Conservation (phyloP, 306 rosid genomes). For the Cucumis cinereus region DNA sequence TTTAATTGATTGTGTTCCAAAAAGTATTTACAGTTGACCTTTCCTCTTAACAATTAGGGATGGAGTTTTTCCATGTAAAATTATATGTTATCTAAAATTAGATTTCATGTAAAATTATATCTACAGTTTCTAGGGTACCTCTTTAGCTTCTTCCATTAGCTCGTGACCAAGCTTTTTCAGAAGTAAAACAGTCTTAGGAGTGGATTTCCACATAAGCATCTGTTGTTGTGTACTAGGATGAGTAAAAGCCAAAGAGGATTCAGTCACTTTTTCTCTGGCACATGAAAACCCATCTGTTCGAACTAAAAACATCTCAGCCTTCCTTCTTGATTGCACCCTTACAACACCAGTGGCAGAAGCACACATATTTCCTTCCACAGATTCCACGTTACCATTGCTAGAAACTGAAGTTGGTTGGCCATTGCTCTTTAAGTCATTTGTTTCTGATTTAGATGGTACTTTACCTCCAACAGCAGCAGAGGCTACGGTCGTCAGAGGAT, state of each 20-base stretch:
- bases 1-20: neutral
- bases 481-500: conserved; percentile 10
- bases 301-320: conserved; percentile 95
- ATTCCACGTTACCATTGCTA: conserved; percentile 29
- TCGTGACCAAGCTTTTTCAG: conserved; percentile 81
- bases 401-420: conserved; percentile 27
- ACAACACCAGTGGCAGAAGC: conserved; percentile 96
- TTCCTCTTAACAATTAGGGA: neutral
- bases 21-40: neutral
- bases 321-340: conserved; percentile 92
- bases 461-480: conserved; percentile 18
- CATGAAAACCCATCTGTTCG: conserved; percentile 94
- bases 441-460: conserved; percentile 22
- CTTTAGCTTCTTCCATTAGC: conserved; percentile 97
- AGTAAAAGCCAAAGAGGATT: conserved; percentile 90
- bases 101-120: neutral
- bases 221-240: conserved; percentile 99
- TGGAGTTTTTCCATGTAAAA: neutral
- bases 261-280: conserved; percentile 84
- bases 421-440: conserved; percentile 19
- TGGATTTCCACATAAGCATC: conserved; percentile 98
- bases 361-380: conserved; percentile 75
- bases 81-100: neutral
- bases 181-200: conserved; percentile 80
- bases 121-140: conserved; percentile 29